Base-by-base conservation (phyloP, 257 asterid genomes). In the Lycium barbarum region DNA sequence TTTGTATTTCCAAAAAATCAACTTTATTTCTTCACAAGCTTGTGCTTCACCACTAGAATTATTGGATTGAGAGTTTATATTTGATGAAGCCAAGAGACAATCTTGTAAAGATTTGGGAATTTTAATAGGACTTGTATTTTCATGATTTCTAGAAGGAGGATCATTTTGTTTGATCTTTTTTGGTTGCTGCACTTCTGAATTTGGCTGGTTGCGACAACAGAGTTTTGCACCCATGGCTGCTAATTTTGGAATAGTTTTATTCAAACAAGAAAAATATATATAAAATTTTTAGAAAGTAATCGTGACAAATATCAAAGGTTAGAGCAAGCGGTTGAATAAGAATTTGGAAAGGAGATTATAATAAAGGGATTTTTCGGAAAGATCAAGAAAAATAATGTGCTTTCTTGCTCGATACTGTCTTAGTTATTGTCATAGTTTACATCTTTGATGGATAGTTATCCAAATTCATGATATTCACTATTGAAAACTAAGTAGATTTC, bases 161-260 rank as follows among this genome's bases (percentile, higher is more conserved):
- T 66, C 5, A 33, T 13, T 70, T 70, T 70, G 78, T 15, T 70
- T 71, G 57, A 43, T 18, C 51, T 43, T n/a, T 72, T 72, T 18
- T 43, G 35, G 80, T 72, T 72, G 36, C 0, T 43, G 15, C 18
- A n/a, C 58, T n/a, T 72, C 58, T n/a, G 9, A n/a, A 45, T 45
- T 72, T 72, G 58, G 38, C 2, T 72, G 2, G 58, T 10, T 72
- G 6, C 45, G 80, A 72, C 80, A 72, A 72, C 80, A 73, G 3
- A 73, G 80, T 5, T 20, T 73, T 0, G 80, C 80, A 73, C 80
- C 58, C 80, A 73, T 73, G 5, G 45, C n/a, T 71, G 63, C 9
- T 13, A 57, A 57, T 15, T 57, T n/a, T n/a, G 67, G 33, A 18
- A n/a, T n/a, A 43, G 9, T 10, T n/a, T 43, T 72, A 0, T 72